Evolutionary conservation across 148 eudicot species (phyloP).

Genomic region (Euryodendron excelsum): DNA sequence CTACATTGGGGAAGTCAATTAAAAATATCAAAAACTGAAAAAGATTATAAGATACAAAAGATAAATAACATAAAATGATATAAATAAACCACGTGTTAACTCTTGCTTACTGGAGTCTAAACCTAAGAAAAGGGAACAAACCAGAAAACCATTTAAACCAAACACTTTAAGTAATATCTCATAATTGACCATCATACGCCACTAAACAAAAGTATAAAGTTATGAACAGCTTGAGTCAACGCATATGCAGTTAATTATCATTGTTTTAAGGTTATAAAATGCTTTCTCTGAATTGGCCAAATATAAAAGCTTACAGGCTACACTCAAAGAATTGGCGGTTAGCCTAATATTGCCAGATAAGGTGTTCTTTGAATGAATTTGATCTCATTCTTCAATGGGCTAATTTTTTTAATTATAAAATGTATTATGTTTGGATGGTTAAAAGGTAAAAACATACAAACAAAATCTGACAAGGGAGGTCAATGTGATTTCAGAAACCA

Average conservation of each 20-base stretch:
- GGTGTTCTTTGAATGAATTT: too few species aligned
- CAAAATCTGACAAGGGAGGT: too few species aligned
- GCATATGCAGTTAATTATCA: not conserved
- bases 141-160: not conserved
- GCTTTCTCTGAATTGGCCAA: too few species aligned
- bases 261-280: too few species aligned
- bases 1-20: slow-evolving; percentile 22
- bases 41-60: not conserved
- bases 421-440: too few species aligned
- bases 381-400: too few species aligned
- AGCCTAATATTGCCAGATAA: too few species aligned
- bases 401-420: too few species aligned
- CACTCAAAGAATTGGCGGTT: too few species aligned
- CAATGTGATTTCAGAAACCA: too few species aligned
- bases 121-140: slow-evolving; percentile 10
- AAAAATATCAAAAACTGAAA: not conserved
- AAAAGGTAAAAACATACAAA: too few species aligned
- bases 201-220: not conserved
- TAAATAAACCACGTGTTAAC: not conserved
- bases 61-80: not conserved
- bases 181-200: not conserved
- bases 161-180: not conserved
- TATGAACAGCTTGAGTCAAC: not conserved
- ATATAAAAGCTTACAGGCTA: too few species aligned
- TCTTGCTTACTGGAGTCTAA: not conserved